These are phyloP conservation scores for Lyophyllum shimeji DNA, from an alignment of 768 basidiomycete species.

Conservation along the genomic window DNA sequence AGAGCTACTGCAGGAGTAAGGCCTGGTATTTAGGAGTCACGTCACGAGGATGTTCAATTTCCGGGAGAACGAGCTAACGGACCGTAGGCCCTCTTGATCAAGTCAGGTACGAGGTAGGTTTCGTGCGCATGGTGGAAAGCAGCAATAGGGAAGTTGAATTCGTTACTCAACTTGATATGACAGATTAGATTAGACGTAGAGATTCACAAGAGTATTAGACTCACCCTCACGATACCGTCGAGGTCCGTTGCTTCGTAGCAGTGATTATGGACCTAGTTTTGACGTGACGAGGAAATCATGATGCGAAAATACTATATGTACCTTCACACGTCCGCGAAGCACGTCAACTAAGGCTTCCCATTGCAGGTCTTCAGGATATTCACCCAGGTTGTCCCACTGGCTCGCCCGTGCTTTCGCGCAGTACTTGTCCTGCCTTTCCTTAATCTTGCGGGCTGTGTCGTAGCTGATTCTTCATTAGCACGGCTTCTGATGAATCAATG, in stretches of 20 bases:
- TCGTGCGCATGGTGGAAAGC: constrained; percentile 82
- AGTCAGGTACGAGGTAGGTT: constrained; percentile 76
- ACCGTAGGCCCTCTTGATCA: constrained; percentile 71
- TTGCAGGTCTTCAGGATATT: constrained; percentile 69
- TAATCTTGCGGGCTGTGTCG: constrained; percentile 63
- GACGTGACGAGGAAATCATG: neutral
- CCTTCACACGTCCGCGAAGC: constrained; percentile 75
- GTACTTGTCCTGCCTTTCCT: constrained; percentile 66
- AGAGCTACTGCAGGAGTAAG: constrained; percentile 72
- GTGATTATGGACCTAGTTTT: constrained; percentile 48
- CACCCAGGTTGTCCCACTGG: constrained; percentile 47
- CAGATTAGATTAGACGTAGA: neutral
- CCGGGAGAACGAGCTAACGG: constrained; percentile 20
- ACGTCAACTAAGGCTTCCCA: constrained; percentile 83
- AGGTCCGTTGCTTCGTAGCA: constrained; percentile 68
- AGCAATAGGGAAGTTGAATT: constrained; percentile 78
- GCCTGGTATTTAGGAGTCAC: constrained; percentile 35
- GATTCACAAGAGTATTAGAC: constrained; percentile 19
- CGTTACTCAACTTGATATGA: constrained; percentile 61
- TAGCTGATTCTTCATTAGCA: constrained; percentile 40
- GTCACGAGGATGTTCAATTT: neutral
- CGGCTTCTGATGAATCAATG: neutral
- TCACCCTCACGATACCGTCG: constrained; percentile 66
- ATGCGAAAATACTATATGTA: constrained; percentile 19
- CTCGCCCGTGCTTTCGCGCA: constrained; percentile 50